These are phyloP conservation scores for Ogataea chonburiensis DNA, from an alignment of 805 yeast species.

Conservation along the genomic window DNA sequence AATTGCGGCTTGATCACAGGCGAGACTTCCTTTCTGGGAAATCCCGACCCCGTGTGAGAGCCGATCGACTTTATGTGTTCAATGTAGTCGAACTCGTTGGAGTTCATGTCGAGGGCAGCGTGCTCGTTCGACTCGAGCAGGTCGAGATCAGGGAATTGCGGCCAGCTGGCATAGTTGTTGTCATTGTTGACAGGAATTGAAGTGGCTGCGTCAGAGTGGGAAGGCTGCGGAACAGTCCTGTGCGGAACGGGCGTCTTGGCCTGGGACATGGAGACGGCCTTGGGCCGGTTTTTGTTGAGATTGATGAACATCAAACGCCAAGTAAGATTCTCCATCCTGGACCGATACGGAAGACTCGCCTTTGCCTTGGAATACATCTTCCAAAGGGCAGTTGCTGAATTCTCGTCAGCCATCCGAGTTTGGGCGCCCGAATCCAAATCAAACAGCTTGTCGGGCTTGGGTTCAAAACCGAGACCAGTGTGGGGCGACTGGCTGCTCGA, in stretches of 20 bases:
- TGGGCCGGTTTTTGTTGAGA: constrained; percentile 19
- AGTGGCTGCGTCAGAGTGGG: neutral
- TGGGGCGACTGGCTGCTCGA: constrained; percentile 15
- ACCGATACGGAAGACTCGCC: constrained; percentile 68
- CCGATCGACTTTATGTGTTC: constrained; percentile 62
- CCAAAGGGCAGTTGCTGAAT: constrained; percentile 62
- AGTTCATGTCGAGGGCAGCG: constrained; percentile 39
- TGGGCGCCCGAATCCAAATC: constrained; percentile 9
- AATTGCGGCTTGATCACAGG: constrained; percentile 26
- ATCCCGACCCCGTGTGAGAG: constrained; percentile 15
- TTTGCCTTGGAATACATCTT: constrained; percentile 77
- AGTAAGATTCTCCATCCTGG: constrained; percentile 78
- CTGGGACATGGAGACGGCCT: constrained; percentile 1
- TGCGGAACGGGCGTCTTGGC: neutral
- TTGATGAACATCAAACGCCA: constrained; percentile 82
- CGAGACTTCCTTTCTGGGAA: constrained; percentile 26
- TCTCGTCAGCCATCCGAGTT: constrained; percentile 31
- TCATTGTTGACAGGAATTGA: constrained; percentile 1
- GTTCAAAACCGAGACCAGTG: constrained; percentile 10
- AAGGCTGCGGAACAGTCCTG: neutral
- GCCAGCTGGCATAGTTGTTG: constrained; percentile 32
- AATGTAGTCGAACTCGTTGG: constrained; percentile 60
- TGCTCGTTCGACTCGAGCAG: constrained; percentile 14
- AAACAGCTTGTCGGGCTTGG: constrained; percentile 7
- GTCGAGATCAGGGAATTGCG: constrained; percentile 35